A percentile compares a stretch with the other conserved stretches of the same genome.
phyloP scores from a whole-genome alignment of 345 rosid species.

The Moringa oleifera region DNA sequence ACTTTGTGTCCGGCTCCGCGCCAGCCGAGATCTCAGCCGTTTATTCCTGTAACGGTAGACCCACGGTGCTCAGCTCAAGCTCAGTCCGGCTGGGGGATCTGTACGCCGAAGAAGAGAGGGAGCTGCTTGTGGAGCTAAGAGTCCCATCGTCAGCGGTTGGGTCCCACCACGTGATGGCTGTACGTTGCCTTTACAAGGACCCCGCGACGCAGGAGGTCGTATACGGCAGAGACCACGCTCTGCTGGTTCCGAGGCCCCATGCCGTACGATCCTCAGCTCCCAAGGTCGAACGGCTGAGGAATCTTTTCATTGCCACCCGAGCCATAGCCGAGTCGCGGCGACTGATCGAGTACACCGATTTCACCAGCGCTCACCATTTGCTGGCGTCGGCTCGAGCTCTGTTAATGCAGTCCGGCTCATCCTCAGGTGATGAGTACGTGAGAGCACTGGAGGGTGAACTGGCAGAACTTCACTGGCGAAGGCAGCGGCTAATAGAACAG shows the following conservation, averaged over 20 bases:
- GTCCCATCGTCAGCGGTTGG: conserved; percentile 31
- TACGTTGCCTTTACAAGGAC: conserved; percentile 58
- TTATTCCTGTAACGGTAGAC: conserved; percentile 47
- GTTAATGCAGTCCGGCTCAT: conserved; percentile 38
- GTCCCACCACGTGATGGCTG: conserved; percentile 44
- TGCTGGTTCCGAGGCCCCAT: conserved; percentile 37
- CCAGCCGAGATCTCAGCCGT: conserved; percentile 74
- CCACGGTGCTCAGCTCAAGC: conserved; percentile 44
- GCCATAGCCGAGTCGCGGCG: conserved; percentile 82
- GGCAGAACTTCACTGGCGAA: conserved; percentile 56
- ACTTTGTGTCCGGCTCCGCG: conserved; percentile 49
- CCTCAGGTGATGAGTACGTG: conserved; percentile 31
- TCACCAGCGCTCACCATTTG: conserved; percentile 58
- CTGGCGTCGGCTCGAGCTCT: conserved; percentile 68
- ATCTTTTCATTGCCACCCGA: conserved; percentile 50
- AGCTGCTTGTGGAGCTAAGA: conserved; percentile 61
- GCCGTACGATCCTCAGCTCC: conserved; percentile 45
- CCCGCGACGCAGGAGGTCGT: conserved; percentile 52
- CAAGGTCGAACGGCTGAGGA: conserved; percentile 47
- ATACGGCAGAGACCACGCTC: conserved; percentile 42
- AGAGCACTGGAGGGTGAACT: conserved; percentile 56
- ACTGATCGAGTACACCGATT: conserved; percentile 47
- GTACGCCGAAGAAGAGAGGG: conserved; percentile 76
- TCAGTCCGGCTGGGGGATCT: conserved; percentile 68
- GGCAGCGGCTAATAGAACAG: conserved; percentile 32